Conservation (phyloP, 1,284 basidiomycete genomes). For the Cystobasidiaceae sp. region DNA sequence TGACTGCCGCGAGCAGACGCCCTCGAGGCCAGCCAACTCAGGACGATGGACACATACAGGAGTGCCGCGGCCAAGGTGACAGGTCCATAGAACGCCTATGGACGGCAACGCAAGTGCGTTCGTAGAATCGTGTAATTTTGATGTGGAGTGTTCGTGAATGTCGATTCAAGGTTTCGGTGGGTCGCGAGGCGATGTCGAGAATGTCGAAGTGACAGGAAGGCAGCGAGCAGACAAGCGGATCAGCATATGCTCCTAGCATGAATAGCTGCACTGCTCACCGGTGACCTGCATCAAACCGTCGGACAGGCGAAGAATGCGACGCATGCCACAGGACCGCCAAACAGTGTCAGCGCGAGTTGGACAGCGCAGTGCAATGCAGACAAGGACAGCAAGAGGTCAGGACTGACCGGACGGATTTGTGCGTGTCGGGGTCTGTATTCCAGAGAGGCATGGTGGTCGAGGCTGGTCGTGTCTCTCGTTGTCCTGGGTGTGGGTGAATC, state of each 20-base stretch:
- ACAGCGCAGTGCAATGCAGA: too few species aligned
- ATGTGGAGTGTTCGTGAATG: too few species aligned
- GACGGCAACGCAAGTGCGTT: too few species aligned
- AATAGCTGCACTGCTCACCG: neutral
- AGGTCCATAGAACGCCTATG: constrained; percentile 26
- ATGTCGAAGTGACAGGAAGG: too few species aligned
- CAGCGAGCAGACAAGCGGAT: neutral
- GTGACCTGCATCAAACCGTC: neutral
- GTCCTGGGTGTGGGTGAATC: too few species aligned
- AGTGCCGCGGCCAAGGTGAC: constrained; percentile 10
- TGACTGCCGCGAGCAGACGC: too few species aligned
- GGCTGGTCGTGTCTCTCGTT: too few species aligned
- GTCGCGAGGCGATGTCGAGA: too few species aligned
- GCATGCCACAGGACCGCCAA: neutral
- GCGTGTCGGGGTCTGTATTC: constrained; percentile 29
- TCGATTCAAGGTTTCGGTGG: too few species aligned
- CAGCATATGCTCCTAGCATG: neutral
- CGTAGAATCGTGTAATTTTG: too few species aligned
- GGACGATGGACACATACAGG: neutral
- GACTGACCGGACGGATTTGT: constrained; percentile 24
- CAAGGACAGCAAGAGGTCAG: neutral
- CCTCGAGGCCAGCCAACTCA: neutral
- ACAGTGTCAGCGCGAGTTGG: neutral
- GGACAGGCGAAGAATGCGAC: neutral
- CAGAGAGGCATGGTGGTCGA: too few species aligned